A percentile compares a stretch with the other conserved stretches of the same genome.
These are phyloP conservation scores for Carallia brachiata DNA, from an alignment of 345 rosid species.

Conservation along the genomic window DNA sequence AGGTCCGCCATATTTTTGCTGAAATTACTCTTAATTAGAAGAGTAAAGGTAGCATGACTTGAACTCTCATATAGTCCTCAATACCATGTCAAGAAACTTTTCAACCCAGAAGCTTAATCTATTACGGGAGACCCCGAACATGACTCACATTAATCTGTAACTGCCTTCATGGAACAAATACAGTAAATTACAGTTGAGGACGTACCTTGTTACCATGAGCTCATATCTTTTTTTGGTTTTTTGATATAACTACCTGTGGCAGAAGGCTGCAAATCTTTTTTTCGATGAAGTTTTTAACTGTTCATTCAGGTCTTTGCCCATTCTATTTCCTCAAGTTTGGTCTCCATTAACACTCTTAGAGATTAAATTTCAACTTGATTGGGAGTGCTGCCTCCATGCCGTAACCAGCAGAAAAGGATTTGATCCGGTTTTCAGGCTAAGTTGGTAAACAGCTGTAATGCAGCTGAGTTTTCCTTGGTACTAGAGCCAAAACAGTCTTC, in stretches of 20 bases:
- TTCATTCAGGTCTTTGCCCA: neutral
- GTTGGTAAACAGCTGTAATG: neutral
- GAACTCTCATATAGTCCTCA: too few species aligned
- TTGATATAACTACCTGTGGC: neutral
- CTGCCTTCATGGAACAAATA: neutral
- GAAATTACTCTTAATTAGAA: too few species aligned
- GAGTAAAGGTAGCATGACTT: too few species aligned
- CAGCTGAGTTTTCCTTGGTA: neutral
- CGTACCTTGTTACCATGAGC: neutral
- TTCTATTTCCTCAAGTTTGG: neutral
- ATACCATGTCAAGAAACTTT: too few species aligned
- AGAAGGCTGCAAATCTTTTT: neutral
- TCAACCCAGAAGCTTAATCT: too few species aligned
- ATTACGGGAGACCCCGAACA: too few species aligned
- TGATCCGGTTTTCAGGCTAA: neutral
- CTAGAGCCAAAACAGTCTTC: neutral
- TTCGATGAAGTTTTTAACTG: constrained; percentile 3
- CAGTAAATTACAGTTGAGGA: neutral
- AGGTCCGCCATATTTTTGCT: too few species aligned
- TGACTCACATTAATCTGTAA: neutral
- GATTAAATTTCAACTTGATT: constrained; percentile 8
- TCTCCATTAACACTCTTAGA: neutral
- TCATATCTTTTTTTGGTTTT: neutral
- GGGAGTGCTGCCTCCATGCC: neutral
- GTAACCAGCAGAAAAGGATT: constrained; percentile 2